These are phyloP conservation scores for Populus tomentosa DNA, from an alignment of 441 rosid species.

Conservation along the genomic window DNA sequence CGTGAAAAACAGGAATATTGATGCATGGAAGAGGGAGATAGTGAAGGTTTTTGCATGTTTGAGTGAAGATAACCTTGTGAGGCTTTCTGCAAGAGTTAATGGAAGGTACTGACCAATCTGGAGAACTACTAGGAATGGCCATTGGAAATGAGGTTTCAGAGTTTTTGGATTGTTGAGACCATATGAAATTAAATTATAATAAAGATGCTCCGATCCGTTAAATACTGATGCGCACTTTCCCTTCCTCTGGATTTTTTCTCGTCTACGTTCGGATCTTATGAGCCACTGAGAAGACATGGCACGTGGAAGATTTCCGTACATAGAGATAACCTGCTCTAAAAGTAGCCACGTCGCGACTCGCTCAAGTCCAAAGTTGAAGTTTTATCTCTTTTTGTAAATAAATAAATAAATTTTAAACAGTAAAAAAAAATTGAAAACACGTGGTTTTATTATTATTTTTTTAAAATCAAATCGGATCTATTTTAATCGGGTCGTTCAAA, in stretches of 20 bases:
- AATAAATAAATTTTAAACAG: neutral
- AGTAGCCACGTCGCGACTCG: neutral
- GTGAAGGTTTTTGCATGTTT: constrained; percentile 34
- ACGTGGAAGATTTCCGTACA: constrained; percentile 7
- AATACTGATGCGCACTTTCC: neutral
- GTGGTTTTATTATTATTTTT: neutral
- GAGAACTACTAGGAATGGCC: constrained; percentile 40
- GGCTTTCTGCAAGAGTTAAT: constrained; percentile 32
- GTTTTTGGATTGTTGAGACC: neutral
- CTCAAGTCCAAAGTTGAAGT: neutral
- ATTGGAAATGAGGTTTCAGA: constrained; percentile 10
- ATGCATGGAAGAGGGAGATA: constrained; percentile 23
- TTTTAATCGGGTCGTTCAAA: no score
- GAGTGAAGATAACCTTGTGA: constrained; percentile 22
- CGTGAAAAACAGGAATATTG: constrained; percentile 25
- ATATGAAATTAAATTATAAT: neutral
- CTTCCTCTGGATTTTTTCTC: neutral
- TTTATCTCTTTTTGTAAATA: neutral
- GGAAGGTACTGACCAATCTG: constrained; percentile 50
- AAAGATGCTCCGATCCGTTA: neutral
- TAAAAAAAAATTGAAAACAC: neutral
- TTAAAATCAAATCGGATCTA: no score
- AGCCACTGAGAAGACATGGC: constrained; percentile 12
- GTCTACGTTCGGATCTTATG: neutral
- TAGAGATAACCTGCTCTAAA: constrained; percentile 3